Conservation (phyloP, 805 yeast genomes). For the Ogataea haglerorum region DNA sequence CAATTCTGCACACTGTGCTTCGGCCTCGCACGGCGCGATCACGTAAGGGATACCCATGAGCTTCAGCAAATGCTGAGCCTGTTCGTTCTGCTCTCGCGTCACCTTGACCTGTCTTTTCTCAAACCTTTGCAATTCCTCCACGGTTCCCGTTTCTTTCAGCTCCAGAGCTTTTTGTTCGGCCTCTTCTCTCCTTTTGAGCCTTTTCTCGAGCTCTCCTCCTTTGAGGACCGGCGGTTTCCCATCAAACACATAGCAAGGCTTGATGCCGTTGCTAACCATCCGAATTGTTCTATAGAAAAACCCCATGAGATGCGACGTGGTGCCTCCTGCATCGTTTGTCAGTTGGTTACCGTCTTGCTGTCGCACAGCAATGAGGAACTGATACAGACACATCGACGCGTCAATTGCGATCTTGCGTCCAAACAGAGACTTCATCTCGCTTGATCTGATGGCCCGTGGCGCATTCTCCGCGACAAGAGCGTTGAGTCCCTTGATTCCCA, state of each 20-base stretch:
- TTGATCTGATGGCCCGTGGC: conserved; percentile 70
- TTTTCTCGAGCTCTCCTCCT: conserved; percentile 87
- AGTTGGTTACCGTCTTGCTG: conserved; percentile 96
- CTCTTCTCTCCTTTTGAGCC: conserved; percentile 75
- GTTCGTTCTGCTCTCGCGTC: conserved; percentile 87
- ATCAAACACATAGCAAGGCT: conserved; percentile 95
- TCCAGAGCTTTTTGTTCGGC: conserved; percentile 75
- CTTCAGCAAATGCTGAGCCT: conserved; percentile 74
- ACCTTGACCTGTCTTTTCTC: conserved; percentile 90
- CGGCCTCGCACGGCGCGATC: conserved; percentile 97
- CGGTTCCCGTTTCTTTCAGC: conserved; percentile 75
- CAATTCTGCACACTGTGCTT: conserved; percentile 94
- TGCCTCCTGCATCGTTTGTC: conserved; percentile 85
- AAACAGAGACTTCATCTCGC: conserved; percentile 79
- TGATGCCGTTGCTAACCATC: conserved; percentile 87
- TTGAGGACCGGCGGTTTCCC: conserved; percentile 96
- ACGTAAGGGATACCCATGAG: conserved; percentile 96
- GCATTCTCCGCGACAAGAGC: conserved; percentile 88
- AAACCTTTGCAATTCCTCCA: conserved; percentile 68
- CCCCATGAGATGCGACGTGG: conserved; percentile 92
- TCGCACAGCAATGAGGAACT: conserved; percentile 92
- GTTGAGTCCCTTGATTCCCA: conserved; percentile 65
- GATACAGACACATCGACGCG: conserved; percentile 96
- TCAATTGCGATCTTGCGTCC: conserved; percentile 98
- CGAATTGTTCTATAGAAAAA: conserved; percentile 91